These are phyloP conservation scores for Lyophyllum atratum DNA, from an alignment of 768 basidiomycete genomes.

Conservation along the genomic window DNA sequence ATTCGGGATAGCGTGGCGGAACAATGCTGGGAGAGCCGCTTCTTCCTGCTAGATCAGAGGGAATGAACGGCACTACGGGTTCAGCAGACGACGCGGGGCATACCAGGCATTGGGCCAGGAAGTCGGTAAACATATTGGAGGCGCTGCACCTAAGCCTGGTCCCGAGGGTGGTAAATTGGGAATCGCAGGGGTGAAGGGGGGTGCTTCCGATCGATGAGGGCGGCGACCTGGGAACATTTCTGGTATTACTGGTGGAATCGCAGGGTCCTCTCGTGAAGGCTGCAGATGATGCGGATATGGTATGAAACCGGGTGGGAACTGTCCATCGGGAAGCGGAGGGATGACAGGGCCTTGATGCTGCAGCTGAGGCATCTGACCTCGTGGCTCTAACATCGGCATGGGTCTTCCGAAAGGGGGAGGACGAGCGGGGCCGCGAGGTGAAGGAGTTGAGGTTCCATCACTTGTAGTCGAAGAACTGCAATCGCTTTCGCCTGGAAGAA, in stretches of 20 bases:
- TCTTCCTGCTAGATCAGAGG: constrained; percentile 2
- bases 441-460: constrained; percentile 3
- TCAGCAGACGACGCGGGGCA: constrained; percentile 12
- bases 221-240: background rate
- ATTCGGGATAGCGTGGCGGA: background rate
- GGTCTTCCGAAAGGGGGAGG: background rate
- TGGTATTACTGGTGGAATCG: constrained; percentile 36
- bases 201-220: constrained; percentile 1
- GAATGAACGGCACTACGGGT: constrained; percentile 16
- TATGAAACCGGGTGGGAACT: constrained; percentile 17
- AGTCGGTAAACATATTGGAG: constrained; percentile 16
- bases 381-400: background rate
- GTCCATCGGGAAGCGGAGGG: constrained; percentile 13
- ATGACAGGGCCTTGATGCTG: constrained; percentile 10
- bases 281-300: constrained; percentile 12
- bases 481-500: constrained; percentile 12
- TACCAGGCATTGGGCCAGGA: constrained; percentile 20
- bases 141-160: constrained; percentile 7
- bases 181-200: constrained; percentile 12
- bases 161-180: background rate
- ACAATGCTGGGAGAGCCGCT: background rate
- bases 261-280: constrained; percentile 19
- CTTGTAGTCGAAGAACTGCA: constrained; percentile 9
- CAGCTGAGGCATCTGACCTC: constrained; percentile 1
- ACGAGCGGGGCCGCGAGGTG: constrained; percentile 1